Evolutionary conservation across 1,284 basidiomycete genomes (phyloP), one percentile per base, ranked within the genome.

Genomic region (Hypsizygus ulmarius): DNA sequence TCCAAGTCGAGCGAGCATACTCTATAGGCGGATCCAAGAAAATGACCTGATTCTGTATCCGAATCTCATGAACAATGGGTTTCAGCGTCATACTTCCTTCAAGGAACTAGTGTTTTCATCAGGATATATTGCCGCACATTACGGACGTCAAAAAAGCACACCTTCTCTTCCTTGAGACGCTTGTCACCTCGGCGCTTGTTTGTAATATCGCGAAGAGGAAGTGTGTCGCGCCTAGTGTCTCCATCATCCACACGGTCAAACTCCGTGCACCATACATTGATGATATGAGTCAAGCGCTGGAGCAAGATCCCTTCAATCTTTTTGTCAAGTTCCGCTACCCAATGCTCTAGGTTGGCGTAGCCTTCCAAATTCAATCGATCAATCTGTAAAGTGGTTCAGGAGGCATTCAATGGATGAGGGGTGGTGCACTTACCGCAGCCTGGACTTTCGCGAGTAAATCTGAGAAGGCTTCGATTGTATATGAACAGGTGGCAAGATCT

Each of bases 41-140:
- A 68, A 99, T 97, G 59, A 97, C 92, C 66, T 99, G 96, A 64
- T 98, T 97, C 64, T 95, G 91, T 76, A 99, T 97, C 63, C 95
- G 81, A 52, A 99, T 90, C 65, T 98, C 94, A 65, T 98, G 94
- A 2, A 94, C 77, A 47, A 96, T 86, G 0, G 92, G 85, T 60
- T 91, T 85, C 56, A 95, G 70, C 0, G 74, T 74, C 75, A 92
- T 81, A 47, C 78, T 77, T 15, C 77, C 79, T 59, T 91, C 89
- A 52, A 84, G 62, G 60, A 78, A 76, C 85, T 88, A 54, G 2
- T 25, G 16, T 3, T 9, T 30, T 16, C 40, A 34, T 51, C 21
- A 51, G 18, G 35, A 32, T 43, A 18, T 21, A 35, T 18, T 1
- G 27, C 49, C 39, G 55, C 36, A 25, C 6, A 12, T 45, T 30